phyloP scores from a whole-genome alignment of 148 eudicot species.

The Dianthus caryophyllus region DNA sequence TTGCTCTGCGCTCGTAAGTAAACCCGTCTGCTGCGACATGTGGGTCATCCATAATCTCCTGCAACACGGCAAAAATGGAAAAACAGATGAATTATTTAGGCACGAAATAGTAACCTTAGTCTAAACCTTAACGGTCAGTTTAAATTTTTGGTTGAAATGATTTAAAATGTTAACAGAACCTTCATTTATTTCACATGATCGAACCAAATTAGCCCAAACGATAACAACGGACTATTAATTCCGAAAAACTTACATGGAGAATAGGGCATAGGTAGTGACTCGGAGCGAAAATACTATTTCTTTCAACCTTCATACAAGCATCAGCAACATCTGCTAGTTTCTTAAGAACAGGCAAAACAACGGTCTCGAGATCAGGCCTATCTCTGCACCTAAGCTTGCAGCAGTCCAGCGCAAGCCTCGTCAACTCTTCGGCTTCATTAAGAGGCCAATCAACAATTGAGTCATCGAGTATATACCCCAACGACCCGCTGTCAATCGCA shows the following conservation, averaged over 20 bases:
- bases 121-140: too few species aligned
- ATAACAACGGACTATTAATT: background rate
- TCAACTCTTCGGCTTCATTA: constrained; percentile 51
- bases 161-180: too few species aligned
- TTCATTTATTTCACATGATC: too few species aligned
- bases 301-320: constrained; percentile 35
- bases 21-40: constrained; percentile 84
- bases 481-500: constrained; percentile 42
- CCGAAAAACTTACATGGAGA: constrained; percentile 28
- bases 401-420: constrained; percentile 57
- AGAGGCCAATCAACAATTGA: constrained; percentile 64
- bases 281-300: constrained; percentile 38
- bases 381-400: constrained; percentile 72
- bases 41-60: constrained; percentile 90
- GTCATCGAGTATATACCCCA: constrained; percentile 52
- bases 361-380: constrained; percentile 79
- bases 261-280: constrained; percentile 81
- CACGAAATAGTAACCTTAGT: too few species aligned
- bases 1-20: constrained; percentile 83
- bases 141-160: too few species aligned
- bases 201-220: too few species aligned
- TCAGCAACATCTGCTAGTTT: constrained; percentile 68
- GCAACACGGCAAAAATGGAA: constrained; percentile 7
- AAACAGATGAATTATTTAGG: too few species aligned
- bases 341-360: constrained; percentile 57